These are phyloP conservation scores for Cryptomeria japonica DNA, from an alignment of 75 land plant species.

Conservation along the genomic window DNA sequence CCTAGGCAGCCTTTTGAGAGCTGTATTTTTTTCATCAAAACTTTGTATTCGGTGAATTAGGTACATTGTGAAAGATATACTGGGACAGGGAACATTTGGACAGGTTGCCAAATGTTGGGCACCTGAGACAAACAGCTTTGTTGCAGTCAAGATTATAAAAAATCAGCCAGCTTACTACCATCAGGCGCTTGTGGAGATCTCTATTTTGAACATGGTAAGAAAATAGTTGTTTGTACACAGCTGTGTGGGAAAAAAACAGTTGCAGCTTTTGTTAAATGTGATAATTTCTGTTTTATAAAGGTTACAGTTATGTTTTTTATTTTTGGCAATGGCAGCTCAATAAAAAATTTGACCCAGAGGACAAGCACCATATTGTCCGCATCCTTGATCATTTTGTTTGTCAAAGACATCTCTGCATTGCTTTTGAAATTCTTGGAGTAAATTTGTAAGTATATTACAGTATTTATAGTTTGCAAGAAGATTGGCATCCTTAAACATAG, in stretches of 20 bases:
- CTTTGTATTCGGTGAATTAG: conserved; percentile 19
- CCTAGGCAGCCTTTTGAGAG: not conserved
- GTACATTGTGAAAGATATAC: conserved; percentile 90
- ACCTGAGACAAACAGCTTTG: conserved; percentile 55
- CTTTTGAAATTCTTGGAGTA: conserved; percentile 85
- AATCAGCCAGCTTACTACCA: conserved; percentile 88
- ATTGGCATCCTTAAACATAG: not conserved
- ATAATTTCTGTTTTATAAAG: not conserved
- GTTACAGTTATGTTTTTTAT: not conserved
- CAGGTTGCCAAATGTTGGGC: conserved; percentile 94
- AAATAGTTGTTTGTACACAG: not conserved
- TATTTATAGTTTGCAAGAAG: not conserved
- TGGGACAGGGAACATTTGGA: conserved; percentile 98
- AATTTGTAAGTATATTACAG: conserved; percentile 72
- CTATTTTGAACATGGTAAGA: conserved; percentile 64
- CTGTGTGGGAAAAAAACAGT: not conserved
- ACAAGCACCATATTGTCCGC: conserved; percentile 89
- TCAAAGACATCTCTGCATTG: conserved; percentile 84
- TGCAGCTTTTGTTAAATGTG: not conserved
- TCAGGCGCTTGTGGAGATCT: conserved; percentile 87
- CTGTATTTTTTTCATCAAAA: not conserved
- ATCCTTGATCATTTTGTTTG: conserved; percentile 81
- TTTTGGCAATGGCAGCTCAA: conserved; percentile 62
- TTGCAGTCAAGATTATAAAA: conserved; percentile 94
- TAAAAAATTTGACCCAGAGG: conserved; percentile 74